These are phyloP conservation scores for Lactarius quietus DNA, from an alignment of 768 basidiomycete genomes.

Conservation along the genomic window DNA sequence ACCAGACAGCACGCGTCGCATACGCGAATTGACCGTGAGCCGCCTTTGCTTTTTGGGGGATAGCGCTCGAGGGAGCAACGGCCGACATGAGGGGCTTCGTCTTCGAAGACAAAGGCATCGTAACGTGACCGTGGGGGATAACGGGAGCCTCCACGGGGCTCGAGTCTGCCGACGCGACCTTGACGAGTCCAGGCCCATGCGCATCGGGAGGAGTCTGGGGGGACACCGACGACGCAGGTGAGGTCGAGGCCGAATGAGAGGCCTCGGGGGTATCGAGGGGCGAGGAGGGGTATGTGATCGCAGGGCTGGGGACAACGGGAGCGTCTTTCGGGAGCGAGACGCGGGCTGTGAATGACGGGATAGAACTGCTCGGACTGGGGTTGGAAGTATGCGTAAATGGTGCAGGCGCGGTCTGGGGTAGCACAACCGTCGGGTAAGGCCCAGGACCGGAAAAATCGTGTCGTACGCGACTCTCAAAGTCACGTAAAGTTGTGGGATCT, in stretches of 20 bases:
- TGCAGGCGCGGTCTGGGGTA: slow-evolving; percentile 42
- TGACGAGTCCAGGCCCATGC: slow-evolving; percentile 13
- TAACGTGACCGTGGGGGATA: slow-evolving; percentile 18
- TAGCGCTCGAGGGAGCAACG: neutral
- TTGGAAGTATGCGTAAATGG: slow-evolving; percentile 26
- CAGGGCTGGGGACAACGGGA: slow-evolving; percentile 20
- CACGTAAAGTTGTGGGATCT: slow-evolving; percentile 54
- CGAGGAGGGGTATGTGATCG: slow-evolving; percentile 26
- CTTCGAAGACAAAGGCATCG: neutral
- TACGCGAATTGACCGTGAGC: slow-evolving; percentile 21
- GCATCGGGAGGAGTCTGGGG: slow-evolving; percentile 32
- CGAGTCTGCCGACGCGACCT: slow-evolving; percentile 20
- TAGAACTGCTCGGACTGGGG: slow-evolving; percentile 25
- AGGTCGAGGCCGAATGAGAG: slow-evolving; percentile 32
- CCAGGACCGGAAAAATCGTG: slow-evolving; percentile 56
- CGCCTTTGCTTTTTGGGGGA: slow-evolving; percentile 19
- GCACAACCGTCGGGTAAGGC: slow-evolving; percentile 60
- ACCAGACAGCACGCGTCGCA: slow-evolving; percentile 23
- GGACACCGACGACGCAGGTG: slow-evolving; percentile 33
- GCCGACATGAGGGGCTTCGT: slow-evolving; percentile 7
- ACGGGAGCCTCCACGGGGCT: slow-evolving; percentile 10
- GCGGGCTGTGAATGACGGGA: slow-evolving; percentile 29
- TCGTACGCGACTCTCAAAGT: slow-evolving; percentile 58
- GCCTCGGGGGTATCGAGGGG: slow-evolving; percentile 33
- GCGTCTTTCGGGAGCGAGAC: slow-evolving; percentile 24